A percentile compares a stretch with the other conserved stretches of the same genome.
Conservation (phyloP, 2,329 filamentous ascomycete species). For the Pyrenochaeta sp. region DNA sequence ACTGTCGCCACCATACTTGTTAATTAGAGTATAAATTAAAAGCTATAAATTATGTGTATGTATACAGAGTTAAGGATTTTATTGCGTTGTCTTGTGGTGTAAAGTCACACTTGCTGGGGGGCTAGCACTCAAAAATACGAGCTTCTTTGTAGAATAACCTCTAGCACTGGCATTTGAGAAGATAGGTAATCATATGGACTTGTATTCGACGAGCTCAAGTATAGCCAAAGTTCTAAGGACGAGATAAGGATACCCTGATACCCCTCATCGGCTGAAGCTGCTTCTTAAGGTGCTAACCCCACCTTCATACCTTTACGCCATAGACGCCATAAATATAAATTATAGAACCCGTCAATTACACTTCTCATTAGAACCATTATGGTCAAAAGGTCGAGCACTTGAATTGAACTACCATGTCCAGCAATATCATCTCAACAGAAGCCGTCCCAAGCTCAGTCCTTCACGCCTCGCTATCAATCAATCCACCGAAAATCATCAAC, state of each 20-base stretch:
- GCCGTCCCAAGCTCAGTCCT: constrained; percentile 7
- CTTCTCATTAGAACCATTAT: background rate
- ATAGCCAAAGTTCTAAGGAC: background rate
- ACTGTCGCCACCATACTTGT: no score
- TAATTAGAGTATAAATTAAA: no score
- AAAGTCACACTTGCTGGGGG: no score
- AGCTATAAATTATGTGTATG: no score
- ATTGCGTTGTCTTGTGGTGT: no score
- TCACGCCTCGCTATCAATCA: constrained; percentile 8
- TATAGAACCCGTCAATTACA: background rate
- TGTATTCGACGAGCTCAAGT: no score
- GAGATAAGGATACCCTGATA: background rate
- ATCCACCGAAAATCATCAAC: constrained; percentile 48
- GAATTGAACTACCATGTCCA: background rate
- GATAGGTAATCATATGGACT: no score
- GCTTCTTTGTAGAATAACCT: no score
- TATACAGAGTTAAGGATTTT: no score
- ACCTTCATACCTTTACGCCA: background rate
- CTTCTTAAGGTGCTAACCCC: background rate
- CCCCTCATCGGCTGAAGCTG: background rate
- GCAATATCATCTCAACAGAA: constrained; percentile 4
- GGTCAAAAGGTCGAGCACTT: background rate
- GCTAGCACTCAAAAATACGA: no score
- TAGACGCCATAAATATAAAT: background rate
- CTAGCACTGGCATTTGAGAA: no score